These are phyloP conservation scores for Alternaria incomplexa DNA, from an alignment of 2,329 filamentous ascomycete genomes.

Conservation along the genomic window DNA sequence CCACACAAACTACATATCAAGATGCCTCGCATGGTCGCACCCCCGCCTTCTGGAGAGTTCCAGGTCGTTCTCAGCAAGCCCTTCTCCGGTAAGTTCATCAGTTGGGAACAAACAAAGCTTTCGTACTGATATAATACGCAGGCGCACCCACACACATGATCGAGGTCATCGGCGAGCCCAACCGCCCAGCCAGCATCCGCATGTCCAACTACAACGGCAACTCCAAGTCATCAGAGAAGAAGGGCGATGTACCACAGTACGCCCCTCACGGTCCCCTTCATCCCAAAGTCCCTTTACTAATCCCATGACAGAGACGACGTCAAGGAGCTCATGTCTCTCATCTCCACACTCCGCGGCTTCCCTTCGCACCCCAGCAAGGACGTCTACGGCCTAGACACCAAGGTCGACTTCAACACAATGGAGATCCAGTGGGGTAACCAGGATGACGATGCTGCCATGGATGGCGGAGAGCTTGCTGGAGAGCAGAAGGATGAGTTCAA, in stretches of 20 bases:
- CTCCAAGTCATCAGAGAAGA: conserved; percentile 45
- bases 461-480: conserved; percentile 41
- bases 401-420: conserved; percentile 51
- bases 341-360: conserved; percentile 49
- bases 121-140: conserved; percentile 16
- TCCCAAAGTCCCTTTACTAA: not conserved
- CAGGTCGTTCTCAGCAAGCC: conserved; percentile 61
- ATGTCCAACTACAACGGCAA: conserved; percentile 39
- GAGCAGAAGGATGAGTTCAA: conserved; percentile 54
- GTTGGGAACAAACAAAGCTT: too few relatives aligned
- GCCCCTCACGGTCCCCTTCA: not conserved
- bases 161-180: conserved; percentile 51
- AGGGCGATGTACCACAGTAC: conserved; percentile 45
- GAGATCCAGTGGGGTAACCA: conserved; percentile 53
- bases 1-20: not conserved
- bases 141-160: conserved; percentile 36
- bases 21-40: conserved; percentile 55
- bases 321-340: conserved; percentile 48
- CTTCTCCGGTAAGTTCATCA: conserved; percentile 27
- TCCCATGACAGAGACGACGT: conserved; percentile 46
- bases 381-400: conserved; percentile 48
- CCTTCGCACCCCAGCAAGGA: conserved; percentile 48
- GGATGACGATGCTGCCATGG: conserved; percentile 46
- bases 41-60: conserved; percentile 83
- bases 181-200: conserved; percentile 47